These are phyloP conservation scores for Suillus cothurnatus DNA, from an alignment of 768 basidiomycete genomes.

Conservation along the genomic window DNA sequence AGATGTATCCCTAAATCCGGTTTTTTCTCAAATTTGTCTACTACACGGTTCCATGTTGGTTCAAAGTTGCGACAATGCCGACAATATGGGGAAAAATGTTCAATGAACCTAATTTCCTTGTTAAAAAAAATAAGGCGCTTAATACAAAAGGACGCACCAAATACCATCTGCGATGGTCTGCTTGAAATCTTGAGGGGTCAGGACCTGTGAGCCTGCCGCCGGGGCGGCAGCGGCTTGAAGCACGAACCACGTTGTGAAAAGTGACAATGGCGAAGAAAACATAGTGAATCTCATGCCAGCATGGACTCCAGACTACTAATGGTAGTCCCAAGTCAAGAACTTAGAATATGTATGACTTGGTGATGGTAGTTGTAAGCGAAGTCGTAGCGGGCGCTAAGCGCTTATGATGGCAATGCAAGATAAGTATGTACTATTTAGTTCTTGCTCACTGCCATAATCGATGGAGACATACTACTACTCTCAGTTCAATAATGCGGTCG, in stretches of 20 bases:
- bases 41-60: constrained; percentile 80
- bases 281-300: constrained; percentile 14
- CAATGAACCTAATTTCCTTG: constrained; percentile 58
- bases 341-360: background rate
- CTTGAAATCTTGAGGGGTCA: constrained; percentile 65
- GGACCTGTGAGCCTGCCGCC: constrained; percentile 32
- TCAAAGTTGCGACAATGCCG: constrained; percentile 77
- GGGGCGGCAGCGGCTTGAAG: constrained; percentile 38
- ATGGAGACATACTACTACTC: constrained; percentile 61
- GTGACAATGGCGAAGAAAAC: constrained; percentile 24
- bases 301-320: constrained; percentile 8
- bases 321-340: background rate
- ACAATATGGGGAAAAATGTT: constrained; percentile 89
- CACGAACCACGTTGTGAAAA: constrained; percentile 34
- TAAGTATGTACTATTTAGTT: background rate
- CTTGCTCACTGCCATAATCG: constrained; percentile 14
- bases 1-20: constrained; percentile 49
- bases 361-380: background rate
- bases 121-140: background rate
- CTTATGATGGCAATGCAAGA: background rate
- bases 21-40: constrained; percentile 49
- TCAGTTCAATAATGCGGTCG: constrained; percentile 48
- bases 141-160: constrained; percentile 46
- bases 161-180: constrained; percentile 54
- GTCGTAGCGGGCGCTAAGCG: background rate